Conservation (phyloP, 495 filamentous ascomycete species). For the Peziza echinospora region DNA sequence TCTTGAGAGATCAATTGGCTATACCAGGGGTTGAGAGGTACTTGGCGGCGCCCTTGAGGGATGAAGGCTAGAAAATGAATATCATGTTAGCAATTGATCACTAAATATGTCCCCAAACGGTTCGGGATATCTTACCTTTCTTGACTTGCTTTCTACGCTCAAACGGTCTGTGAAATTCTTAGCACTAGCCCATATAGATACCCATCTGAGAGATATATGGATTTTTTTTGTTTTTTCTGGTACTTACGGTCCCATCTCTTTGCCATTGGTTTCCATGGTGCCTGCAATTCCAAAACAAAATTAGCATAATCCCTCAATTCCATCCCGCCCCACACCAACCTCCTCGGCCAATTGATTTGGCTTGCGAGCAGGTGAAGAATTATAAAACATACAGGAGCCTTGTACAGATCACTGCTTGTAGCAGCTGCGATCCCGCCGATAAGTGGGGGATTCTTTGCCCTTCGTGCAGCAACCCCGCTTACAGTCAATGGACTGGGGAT, state of each 20-base stretch:
- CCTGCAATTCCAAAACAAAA: too few species aligned
- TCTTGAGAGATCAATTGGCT: too few species aligned
- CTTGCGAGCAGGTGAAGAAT: too few species aligned
- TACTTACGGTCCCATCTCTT: conserved; percentile 58
- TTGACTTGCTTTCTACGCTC: conserved; percentile 31
- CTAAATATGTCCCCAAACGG: too few species aligned
- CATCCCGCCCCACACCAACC: too few species aligned
- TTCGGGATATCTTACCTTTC: conserved; percentile 14
- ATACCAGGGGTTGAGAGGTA: conserved; percentile 28
- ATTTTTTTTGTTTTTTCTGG: too few species aligned
- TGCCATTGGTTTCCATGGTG: conserved; percentile 46
- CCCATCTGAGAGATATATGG: too few species aligned
- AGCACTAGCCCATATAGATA: too few species aligned
- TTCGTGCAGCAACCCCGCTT: conserved; percentile 42
- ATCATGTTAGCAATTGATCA: too few species aligned
- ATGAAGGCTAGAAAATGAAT: conserved; percentile 27
- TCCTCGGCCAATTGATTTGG: too few species aligned
- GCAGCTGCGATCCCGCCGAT: conserved; percentile 55
- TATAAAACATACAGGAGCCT: too few species aligned
- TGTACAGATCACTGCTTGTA: conserved; percentile 66
- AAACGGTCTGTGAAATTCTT: conserved; percentile 29
- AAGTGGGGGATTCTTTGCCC: conserved; percentile 44
- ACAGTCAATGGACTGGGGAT: conserved; percentile 45
- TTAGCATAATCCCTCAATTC: too few species aligned
- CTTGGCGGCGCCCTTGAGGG: conserved; percentile 57